phyloP scores from a whole-genome alignment of 2,329 filamentous ascomycete genomes.

The Neonectria coccinea region DNA sequence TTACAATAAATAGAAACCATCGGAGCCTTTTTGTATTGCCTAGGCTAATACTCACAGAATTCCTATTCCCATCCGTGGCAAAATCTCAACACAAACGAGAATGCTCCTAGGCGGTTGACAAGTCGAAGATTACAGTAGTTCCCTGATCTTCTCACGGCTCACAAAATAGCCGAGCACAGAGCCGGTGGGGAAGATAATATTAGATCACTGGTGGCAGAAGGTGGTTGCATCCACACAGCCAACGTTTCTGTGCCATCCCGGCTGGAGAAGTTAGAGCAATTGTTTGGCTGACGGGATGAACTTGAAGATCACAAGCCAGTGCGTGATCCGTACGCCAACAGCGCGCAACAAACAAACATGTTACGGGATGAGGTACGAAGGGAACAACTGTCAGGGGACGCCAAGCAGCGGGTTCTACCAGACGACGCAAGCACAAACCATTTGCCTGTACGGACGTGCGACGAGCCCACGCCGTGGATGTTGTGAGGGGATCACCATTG shows the following conservation, averaged over 20 bases:
- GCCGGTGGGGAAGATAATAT: neutral
- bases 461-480: constrained; percentile 5
- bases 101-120: neutral
- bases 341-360: neutral
- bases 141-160: too few relatives aligned
- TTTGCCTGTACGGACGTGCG: neutral
- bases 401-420: neutral
- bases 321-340: neutral
- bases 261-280: neutral
- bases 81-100: neutral
- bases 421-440: neutral
- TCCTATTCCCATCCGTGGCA: neutral
- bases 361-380: neutral
- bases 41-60: neutral
- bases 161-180: neutral
- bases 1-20: neutral
- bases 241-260: neutral
- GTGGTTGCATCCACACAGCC: neutral
- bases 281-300: neutral
- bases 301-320: neutral
- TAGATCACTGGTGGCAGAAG: neutral
- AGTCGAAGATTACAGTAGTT: neutral
- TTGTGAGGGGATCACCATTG: neutral
- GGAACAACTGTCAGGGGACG: neutral
- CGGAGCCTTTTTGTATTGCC: too few relatives aligned